Base-by-base conservation (phyloP, 768 basidiomycete genomes). In the Mycena epipterygia region DNA sequence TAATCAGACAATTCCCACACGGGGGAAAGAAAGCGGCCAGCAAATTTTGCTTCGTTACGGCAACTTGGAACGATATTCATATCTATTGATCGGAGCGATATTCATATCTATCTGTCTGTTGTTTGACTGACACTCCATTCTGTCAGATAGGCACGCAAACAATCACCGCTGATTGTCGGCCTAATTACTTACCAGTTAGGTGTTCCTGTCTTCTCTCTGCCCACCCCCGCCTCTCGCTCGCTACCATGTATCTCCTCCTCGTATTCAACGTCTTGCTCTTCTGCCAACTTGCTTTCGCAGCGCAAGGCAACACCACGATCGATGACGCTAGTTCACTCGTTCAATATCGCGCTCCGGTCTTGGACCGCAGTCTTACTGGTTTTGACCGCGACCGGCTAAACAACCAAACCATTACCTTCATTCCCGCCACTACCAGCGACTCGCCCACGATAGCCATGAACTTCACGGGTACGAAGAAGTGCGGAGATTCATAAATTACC, bases 251-350 rank as follows among this genome's bases (percentile, higher is more conserved):
- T 35, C 51, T 41, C 2, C 48, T 51, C 27, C 16, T 35, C 2
- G 49, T 63, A 21, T 27, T 63, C 6, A 4, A 12, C 17, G 39
- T 33, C 9, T 25, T 30, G 25, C 11, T 41, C 8, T 23, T 25
- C 14, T 29, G 23, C 7, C 13, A 3, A 2, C 4, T 41, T 12
- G 33, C 33, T 0, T 17, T n/a, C 11, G 61, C 49, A 8, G 19
- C 19, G 7, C 49, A 39, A 29, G 25, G 25, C 3, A 63, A 63
- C 49, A 27, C 37, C 27, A 62, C 61, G 2, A 51, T 62, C 49
- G 61, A 62, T 23, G 61, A 62, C 17, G 49, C 49, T 1, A 62
- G 61, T 30, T 25, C 60, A 5, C 48, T 62, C 48, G 32, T 62
- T 14, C 33, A 32, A n/a, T 62, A 62, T 16, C 7, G 35, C 11